Evolutionary conservation across 2,329 filamentous ascomycete species (phyloP), one percentile per base, ranked within the genome.

Genomic region (Trichoderma hamatum): DNA sequence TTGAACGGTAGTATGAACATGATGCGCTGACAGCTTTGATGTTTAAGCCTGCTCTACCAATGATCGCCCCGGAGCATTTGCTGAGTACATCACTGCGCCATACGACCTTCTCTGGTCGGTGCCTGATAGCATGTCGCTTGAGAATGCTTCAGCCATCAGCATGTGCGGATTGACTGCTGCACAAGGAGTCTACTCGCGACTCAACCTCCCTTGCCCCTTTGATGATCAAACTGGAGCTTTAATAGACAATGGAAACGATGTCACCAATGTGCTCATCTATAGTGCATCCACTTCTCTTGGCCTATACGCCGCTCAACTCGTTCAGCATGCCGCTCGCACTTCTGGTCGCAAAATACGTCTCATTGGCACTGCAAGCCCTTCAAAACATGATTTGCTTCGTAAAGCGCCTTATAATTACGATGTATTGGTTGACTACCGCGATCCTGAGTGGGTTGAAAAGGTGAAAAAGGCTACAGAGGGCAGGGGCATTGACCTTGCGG

Each of bases 101-200:
- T 76, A 74, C 49, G 81, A 83, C 49, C 74, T 84, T 0, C 72
- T 80, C 1, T 83, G 81, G 79, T 71, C 68, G 1, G 68, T 83
- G 0, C 80, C 81, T 0, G 74, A 75, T 0, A 19, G 26, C 1
- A 36, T 83, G n/a, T 69, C 73, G 0, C 69, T 78, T 2, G 79
- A 82, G 55, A 73, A 77, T n/a, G 82, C 81, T 1, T 78, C 80
- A 0, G 72, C 77, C 0, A 74, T 83, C 2, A 82, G 78, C 62
- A 72, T 83, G 61, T 82, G 81, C 16, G 81, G 75, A 5, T 69
- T 84, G 19, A 84, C 82, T 0, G 82, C 81, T 3, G 82, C 82
- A 0, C 82, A 84, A 67, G 78, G 74, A 0, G 49, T 83, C 3
- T 84, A 78, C 60, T 73, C 72, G 24, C 76, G 82, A 0, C 72